A percentile compares a stretch with the other conserved stretches of the same genome.
phyloP scores from a whole-genome alignment of 176 grass and related monocot genomes.

The Tillandsia fasciculata region DNA sequence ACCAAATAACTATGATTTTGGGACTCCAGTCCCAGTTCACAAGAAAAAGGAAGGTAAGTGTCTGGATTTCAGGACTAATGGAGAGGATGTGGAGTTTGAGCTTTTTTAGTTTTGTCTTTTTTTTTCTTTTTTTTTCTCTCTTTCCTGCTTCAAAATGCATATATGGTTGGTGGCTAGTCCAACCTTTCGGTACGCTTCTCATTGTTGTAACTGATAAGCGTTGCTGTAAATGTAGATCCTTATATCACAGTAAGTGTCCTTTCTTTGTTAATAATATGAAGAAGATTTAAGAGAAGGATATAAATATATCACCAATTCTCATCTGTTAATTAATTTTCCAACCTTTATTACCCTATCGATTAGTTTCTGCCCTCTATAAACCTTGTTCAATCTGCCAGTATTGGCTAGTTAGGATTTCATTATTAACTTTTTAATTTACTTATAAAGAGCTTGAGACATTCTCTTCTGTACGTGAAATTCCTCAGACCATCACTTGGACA shows the following conservation, averaged over 20 bases:
- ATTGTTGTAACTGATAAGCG: neutral
- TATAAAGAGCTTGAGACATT: neutral
- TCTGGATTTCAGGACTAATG: slow-evolving; percentile 3
- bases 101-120: neutral
- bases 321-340: neutral
- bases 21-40: neutral
- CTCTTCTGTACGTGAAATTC: too few species aligned
- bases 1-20: neutral
- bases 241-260: neutral
- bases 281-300: neutral
- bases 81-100: neutral
- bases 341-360: neutral
- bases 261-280: neutral
- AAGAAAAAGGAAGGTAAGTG: slow-evolving; percentile 3
- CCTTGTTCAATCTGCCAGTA: neutral
- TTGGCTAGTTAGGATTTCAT: neutral
- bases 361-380: neutral
- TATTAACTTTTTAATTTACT: neutral
- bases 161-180: neutral
- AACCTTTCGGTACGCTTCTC: neutral
- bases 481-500: too few species aligned
- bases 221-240: slow-evolving; percentile 1
- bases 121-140: too few species aligned
- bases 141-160: neutral
- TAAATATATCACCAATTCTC: neutral